Base-by-base conservation (phyloP, 192 early-diverging fungal genomes). In the Coemansia sp. region DNA sequence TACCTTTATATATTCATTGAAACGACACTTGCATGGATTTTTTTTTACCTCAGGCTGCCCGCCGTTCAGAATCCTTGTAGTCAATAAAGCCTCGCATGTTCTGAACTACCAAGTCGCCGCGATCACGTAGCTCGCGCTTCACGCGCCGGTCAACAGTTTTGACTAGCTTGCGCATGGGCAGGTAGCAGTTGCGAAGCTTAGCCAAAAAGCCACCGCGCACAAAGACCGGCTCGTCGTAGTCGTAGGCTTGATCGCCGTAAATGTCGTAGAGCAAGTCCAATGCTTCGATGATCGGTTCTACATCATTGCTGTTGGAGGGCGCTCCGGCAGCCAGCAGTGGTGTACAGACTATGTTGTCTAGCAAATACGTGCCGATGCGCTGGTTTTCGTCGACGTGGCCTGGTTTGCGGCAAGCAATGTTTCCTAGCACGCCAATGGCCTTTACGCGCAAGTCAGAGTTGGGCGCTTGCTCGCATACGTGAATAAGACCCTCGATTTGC, bases 231-330 rank as follows among this genome's bases (percentile, higher is more conserved):
- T 72, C 69, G 69, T 97, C 93, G 66, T 96, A 96, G 68, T 93
- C 91, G 72, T 86, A 96, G 11, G 63, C 87, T 29, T 72, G 82
- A 64, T 98, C 96, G 38, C 87, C 86, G 74, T 96, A 98, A 25
- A 97, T 88, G 68, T 98, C 96, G 67, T 85, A 97, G 39, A 98
- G 74, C 23, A 89, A 87, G 66, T 97, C 93, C 69, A 98, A 70
- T 0, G 90, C 90, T 73, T 97, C 95, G 1, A 88, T 74, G 14
- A 89, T 63, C 1, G 75, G 73, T 68, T 86, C 84, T 21, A 69
- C 55, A 5, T 39, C 60, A 5, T 21, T 38, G 45, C 50, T 53
- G 3, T 53, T 23, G 15, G 59, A 17, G 25, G 74, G 57, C 31
- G 41, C 59, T 21, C 61, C 41, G 39, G 23, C 7, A 0, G 50